Base-by-base conservation (phyloP, 2,329 filamentous ascomycete species). In the Stagonosporopsis vannaccii region DNA sequence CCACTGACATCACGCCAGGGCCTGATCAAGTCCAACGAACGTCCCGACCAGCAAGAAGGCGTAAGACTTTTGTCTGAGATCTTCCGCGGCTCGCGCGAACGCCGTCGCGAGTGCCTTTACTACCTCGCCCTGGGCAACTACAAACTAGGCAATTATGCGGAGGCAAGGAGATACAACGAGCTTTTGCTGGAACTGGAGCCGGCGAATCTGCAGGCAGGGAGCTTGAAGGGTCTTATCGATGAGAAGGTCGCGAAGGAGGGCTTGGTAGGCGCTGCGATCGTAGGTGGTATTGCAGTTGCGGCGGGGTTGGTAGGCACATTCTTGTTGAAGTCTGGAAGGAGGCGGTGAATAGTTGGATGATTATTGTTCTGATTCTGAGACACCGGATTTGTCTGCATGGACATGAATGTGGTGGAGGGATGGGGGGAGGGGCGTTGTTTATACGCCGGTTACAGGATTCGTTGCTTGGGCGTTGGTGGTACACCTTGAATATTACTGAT, bases 101-200 rank as follows among this genome's bases (percentile, higher is more conserved):
- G 95, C 68, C 89, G 95, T 73, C 89, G 95, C 72, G 95, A 99
- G 84, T 99, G 95, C 74, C 90, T 99, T 59, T 99, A 97, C 83
- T 99, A 99, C 79, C 88, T 99, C 50, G 95, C 92, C 23, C 86
- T 99, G 28, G 95, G 95, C 61, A 97, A 98, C 83, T 98, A 94
- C 85, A 98, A 98, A 82, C 87, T 99, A 42, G 94, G 93, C 60
- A 98, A 97, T 83, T 99, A 97, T 77, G 92, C 89, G 59, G 95
- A 99, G 75, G 94, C 94, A 58, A 85, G 94, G 71, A 85, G 91
- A 73, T 98, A 98, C 80, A 99, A 99, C 77, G 94, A 98, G 72
- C 83, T 94, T 45, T 82, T 99, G 59, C 79, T 98, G 50, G 92
- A 97, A 60, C 89, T 94, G 75, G 95, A 99, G 80, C 92, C 92